Evolutionary conservation across 2,329 filamentous ascomycete species (phyloP).

Genomic region (Colletotrichum lupini): DNA sequence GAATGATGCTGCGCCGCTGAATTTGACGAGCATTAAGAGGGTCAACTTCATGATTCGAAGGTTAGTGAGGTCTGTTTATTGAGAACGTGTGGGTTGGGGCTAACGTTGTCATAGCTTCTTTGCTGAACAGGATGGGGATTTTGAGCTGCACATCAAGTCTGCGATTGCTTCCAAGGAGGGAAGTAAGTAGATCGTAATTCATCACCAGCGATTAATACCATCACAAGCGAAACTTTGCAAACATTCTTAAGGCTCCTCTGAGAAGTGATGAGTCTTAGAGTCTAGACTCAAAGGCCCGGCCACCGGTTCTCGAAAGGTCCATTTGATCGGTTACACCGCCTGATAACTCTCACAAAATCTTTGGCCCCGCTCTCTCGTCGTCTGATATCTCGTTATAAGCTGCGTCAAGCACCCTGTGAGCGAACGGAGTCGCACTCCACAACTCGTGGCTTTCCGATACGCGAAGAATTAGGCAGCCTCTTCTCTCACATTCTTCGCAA

Average conservation of each 20-base stretch:
- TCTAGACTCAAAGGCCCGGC: background rate
- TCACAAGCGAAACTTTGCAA: background rate
- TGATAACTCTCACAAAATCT: background rate
- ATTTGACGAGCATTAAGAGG: conserved; percentile 70
- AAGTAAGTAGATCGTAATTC: background rate
- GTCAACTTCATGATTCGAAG: conserved; percentile 85
- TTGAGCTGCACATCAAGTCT: conserved; percentile 46
- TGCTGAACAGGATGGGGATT: conserved; percentile 76
- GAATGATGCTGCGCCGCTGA: conserved; percentile 67
- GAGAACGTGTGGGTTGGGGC: too few species aligned
- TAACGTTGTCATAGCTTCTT: conserved; percentile 71
- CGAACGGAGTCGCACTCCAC: background rate
- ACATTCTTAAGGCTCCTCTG: fast-evolving
- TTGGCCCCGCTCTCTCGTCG: background rate
- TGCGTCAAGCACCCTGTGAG: background rate
- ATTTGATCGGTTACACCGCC: background rate
- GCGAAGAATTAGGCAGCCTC: background rate
- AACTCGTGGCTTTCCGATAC: background rate
- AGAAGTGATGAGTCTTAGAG: fast-evolving
- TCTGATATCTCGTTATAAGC: background rate
- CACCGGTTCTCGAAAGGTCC: background rate
- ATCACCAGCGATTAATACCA: background rate
- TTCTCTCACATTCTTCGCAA: background rate
- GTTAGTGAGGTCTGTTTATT: conserved; percentile 54
- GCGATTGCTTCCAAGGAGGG: conserved; percentile 10